Conservation (phyloP, 768 basidiomycete species). For the Tulasnella sp. region DNA sequence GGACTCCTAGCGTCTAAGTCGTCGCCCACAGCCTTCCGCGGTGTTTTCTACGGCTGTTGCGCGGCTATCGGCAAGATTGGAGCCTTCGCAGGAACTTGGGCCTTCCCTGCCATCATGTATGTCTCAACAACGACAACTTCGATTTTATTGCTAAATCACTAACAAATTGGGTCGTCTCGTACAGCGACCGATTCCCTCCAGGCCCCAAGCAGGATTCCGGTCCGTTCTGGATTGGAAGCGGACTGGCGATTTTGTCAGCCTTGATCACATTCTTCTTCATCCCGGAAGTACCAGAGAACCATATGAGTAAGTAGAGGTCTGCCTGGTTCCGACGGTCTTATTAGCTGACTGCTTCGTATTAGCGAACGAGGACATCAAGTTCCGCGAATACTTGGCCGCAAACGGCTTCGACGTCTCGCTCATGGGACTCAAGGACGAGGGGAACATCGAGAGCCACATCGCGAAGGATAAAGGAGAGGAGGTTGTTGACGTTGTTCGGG, state of each 20-base stretch:
- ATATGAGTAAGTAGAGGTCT: conserved; percentile 18
- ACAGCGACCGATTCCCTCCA: background rate
- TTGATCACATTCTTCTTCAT: conserved; percentile 61
- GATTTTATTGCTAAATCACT: too few species aligned
- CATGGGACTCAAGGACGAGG: conserved; percentile 39
- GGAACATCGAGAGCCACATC: background rate
- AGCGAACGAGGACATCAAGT: conserved; percentile 30
- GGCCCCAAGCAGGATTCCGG: conserved; percentile 56
- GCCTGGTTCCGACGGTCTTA: background rate
- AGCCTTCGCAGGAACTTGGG: conserved; percentile 50
- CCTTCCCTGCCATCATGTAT: conserved; percentile 15
- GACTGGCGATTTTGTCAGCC: conserved; percentile 71
- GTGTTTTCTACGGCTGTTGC: conserved; percentile 65
- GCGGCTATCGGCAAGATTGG: conserved; percentile 48
- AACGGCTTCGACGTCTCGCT: conserved; percentile 67
- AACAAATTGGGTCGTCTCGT: too few species aligned
- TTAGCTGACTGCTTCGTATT: background rate
- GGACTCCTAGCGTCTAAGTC: conserved; percentile 79
- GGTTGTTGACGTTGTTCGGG: background rate
- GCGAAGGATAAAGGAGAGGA: background rate
- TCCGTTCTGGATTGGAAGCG: conserved; percentile 81
- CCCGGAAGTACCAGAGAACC: conserved; percentile 55
- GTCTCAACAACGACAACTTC: background rate
- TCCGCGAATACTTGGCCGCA: conserved; percentile 69
- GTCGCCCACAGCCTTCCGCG: conserved; percentile 75